Base-by-base conservation (phyloP, 495 filamentous ascomycete species). In the Rhypophila decipiens region DNA sequence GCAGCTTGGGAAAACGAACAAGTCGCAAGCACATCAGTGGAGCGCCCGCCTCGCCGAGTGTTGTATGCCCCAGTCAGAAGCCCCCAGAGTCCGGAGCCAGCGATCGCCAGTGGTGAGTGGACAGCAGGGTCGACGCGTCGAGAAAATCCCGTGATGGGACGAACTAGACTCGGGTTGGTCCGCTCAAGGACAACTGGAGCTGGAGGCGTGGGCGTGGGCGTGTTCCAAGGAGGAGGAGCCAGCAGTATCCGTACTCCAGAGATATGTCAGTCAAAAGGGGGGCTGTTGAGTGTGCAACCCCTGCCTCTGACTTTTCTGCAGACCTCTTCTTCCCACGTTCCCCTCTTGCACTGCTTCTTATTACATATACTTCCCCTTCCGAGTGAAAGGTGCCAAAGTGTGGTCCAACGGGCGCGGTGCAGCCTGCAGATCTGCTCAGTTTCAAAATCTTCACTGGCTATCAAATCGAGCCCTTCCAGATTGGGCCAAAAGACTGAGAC, bases 351-450 rank as follows among this genome's bases (percentile, higher is more conserved):
- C n/a, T n/a, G n/a, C n/a, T n/a, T n/a, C n/a, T n/a, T n/a, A n/a
- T n/a, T n/a, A n/a, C n/a, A n/a, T 33, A 8, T 33, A 33, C 7
- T 8, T 13, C 29, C 29, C 29, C 13, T 7, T 33, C 29, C 13
- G 7, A 33, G 8, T 33, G 29, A 13, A 7, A 39, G 44, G 39
- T 22, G 50, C 38, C 42, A 48, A 27, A 36, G 49, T 18, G 33
- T n/a, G 12, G 46, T 47, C 22, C 51, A 55, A 55, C 52, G 52
- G 52, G 52, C 42, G 34, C 27, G 35, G 36, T 51, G 52, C 52
- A 55, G 39, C 10, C 15, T 50, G 42, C 36, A 43, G 47, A 46
- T 24, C 4, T 40, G 13, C 2, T 40, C 4, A 1, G 4, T 9
- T 9, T 18, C 18, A 23, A 20, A 21, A 9, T 15, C 27, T 31